Evolutionary conservation across 2,329 filamentous ascomycete genomes (phyloP), one percentile per base, ranked within the genome.

Genomic region (Stachybotrys elegans): DNA sequence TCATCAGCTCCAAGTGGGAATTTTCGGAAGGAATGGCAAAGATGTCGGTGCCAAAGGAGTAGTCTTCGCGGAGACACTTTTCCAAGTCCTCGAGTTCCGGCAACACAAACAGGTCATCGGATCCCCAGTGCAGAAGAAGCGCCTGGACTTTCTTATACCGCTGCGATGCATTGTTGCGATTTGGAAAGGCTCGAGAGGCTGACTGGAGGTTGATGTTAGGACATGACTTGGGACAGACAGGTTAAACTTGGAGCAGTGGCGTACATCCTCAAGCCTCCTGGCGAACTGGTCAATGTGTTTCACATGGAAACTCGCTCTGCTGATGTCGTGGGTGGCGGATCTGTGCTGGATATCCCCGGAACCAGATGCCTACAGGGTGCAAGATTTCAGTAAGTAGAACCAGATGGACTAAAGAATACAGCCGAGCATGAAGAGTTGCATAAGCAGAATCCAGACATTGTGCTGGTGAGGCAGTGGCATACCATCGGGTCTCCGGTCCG

Each of bases 21-120:
- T 79, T 79, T 43, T 78, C 72, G 2, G 74, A 76, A 1, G 78
- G 78, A 31, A 81, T 81, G 38, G 74, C 63, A 51, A 79, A 81
- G 36, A 73, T 75, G 43, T 79, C 75, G 12, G 76, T 80, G 46
- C 73, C 70, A 53, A 76, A 81, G 47, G 67, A 69, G 59, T 77
- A 81, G 47, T 78, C 73, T 43, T 75, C 69, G 20, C 69, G 70
- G 27, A 81, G 57, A 51, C 75, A 78, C 47, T 71, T 71, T 48
- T 78, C 73, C 31, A 81, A 58, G 45, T 79, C 73, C 49, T 80
- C 73, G 16, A 81, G 60, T 56, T 81, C 78, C 2, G 75, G 75
- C 13, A 79, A 63, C 14, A 80, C 77, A 50, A 80, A 78, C 8
- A 81, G 60, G 45, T 81, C 77, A 49, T 81, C 77, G 3, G 68